A percentile compares a stretch with the other conserved stretches of the same genome.
Conservation (phyloP, 1,139 yeast species). For the Taiozyma sp. region DNA sequence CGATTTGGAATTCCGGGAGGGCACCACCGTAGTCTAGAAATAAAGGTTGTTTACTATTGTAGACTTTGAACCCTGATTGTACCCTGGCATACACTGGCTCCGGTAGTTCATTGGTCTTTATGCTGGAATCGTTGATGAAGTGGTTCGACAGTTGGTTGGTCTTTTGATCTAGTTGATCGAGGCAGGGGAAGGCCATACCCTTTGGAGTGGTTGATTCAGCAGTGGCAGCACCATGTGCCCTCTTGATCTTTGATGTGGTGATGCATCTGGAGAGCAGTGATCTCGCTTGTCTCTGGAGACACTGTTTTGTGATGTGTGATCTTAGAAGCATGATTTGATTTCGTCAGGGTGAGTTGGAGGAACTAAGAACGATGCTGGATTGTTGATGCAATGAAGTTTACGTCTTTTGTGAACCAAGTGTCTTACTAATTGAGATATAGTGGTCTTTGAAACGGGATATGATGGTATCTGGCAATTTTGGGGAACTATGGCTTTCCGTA, state of each 20-base stretch:
- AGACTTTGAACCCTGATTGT: constrained; percentile 61
- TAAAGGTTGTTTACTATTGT: constrained; percentile 49
- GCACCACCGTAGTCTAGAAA: constrained; percentile 79
- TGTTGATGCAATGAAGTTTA: neutral
- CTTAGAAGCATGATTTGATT: neutral
- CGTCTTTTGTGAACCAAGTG: neutral
- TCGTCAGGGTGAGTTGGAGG: neutral
- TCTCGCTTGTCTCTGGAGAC: neutral
- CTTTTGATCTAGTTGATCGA: constrained; percentile 67
- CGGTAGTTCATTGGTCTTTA: constrained; percentile 63
- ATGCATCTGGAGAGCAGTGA: neutral
- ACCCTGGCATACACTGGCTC: constrained; percentile 80
- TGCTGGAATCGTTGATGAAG: constrained; percentile 17
- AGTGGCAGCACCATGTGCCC: constrained; percentile 1
- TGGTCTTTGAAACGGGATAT: neutral
- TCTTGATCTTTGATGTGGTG: constrained; percentile 4
- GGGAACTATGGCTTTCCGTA: neutral
- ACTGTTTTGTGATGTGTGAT: neutral
- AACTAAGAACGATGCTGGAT: neutral
- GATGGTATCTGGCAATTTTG: neutral
- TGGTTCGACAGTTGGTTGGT: constrained; percentile 37
- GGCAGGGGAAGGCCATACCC: constrained; percentile 61
- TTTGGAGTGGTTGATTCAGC: neutral
- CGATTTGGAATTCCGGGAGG: constrained; percentile 69
- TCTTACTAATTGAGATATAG: neutral